phyloP scores from a whole-genome alignment of 2,329 filamentous ascomycete species.

The Aspergillus bombycis region DNA sequence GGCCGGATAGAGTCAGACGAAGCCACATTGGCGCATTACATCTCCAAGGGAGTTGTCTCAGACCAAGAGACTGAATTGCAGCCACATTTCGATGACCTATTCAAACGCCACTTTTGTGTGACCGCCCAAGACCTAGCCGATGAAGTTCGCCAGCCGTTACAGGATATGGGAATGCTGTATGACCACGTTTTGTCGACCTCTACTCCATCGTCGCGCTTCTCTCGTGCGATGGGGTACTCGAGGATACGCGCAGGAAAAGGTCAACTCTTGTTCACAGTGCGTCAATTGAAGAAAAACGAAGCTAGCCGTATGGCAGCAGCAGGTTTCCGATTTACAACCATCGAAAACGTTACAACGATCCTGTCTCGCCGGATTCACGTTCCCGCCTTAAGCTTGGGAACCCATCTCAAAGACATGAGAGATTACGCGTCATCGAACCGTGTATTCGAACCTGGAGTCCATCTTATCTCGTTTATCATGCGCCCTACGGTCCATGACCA shows the following conservation, averaged over 20 bases:
- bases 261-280: constrained; percentile 79
- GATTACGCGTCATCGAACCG: constrained; percentile 49
- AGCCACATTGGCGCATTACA: constrained; percentile 51
- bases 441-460: constrained; percentile 40
- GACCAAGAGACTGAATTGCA: constrained; percentile 58
- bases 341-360: constrained; percentile 68
- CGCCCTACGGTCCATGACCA: constrained; percentile 56
- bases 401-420: constrained; percentile 67
- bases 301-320: constrained; percentile 66
- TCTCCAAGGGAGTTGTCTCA: constrained; percentile 43
- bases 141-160: constrained; percentile 65
- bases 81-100: constrained; percentile 72
- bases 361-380: constrained; percentile 78
- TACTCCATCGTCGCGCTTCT: constrained; percentile 34
- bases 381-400: constrained; percentile 62
- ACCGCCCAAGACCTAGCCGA: constrained; percentile 75
- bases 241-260: constrained; percentile 60
- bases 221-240: constrained; percentile 31
- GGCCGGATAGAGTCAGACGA: constrained; percentile 63
- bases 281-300: constrained; percentile 62
- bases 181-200: constrained; percentile 75
- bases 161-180: constrained; percentile 70
- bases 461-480: constrained; percentile 48
- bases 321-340: constrained; percentile 77
- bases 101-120: constrained; percentile 81